Evolutionary conservation across 2,329 filamentous ascomycete species (phyloP), one percentile per base, ranked within the genome.

Genomic region (Cercospora janseana): DNA sequence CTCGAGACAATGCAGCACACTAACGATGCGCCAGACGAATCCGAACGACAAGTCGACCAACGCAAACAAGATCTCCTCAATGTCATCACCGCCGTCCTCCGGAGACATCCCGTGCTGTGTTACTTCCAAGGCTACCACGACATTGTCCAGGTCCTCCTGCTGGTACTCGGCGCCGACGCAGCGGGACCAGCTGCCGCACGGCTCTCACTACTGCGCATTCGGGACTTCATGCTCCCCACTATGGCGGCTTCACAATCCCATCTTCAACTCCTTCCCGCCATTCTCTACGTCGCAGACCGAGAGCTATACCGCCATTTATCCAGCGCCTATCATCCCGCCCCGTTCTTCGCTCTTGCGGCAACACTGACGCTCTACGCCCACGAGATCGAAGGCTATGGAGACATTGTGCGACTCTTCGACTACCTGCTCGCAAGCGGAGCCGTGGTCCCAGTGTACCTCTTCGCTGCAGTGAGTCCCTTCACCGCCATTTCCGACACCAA

Each of bases 101-200:
- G 94, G 46, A 80, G 80, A 26, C 79, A 94, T 63, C 89, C 91
- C 12, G 84, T 85, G 67, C 81, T 98, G 27, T 89, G 84, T 74
- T 98, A 98, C 72, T 98, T 98, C 70, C 93, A 98, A 73, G 93
- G 93, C 67, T 98, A 94, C 69, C 93, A 98, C 70, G 93, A 98
- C 72, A 97, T 98, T 64, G 93, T 88, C 61, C 94, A 98, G 72
- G 93, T 98, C 18, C 79, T 98, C 52, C 80, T 97, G 31, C 79
- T 98, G 10, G 91, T 96, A 8, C 77, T 98, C 3, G 85, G 85
- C 0, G 72, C 81, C 7, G 64, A 76, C 16, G 67, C 76, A 46
- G 84, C 87, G 12, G 75, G 79, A 13, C 69, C 76, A 5, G 82
- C 85, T 12, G 81, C 94, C 24, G 79, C 87, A 26, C 86, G 87